Evolutionary conservation across 2,329 filamentous ascomycete genomes (phyloP), one percentile per base, ranked within the genome.

Genomic region (Trichothecium sympodiale): DNA sequence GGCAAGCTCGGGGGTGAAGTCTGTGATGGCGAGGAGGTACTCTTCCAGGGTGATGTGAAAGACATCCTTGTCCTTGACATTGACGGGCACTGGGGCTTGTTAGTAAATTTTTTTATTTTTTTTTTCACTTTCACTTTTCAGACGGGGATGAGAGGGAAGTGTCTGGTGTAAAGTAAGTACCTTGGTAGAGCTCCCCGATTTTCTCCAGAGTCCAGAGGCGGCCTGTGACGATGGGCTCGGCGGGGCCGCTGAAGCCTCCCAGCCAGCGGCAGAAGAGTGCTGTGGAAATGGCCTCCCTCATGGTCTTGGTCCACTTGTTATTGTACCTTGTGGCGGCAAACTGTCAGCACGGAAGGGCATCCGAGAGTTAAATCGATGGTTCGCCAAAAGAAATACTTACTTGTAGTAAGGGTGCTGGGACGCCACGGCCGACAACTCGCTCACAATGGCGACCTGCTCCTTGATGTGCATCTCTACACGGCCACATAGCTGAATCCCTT

Each of bases 31-130:
- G 40, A 93, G 79, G 17, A 98, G 78, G 59, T 98, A 98, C 61
- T 98, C 91, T 61, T 98, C 91, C 49, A 96, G 89, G 30, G 87
- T 93, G 50, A 98, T 69, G 57, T 98, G 91, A 70, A 98, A 98
- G 34, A 78, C 75, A 55, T 96, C 89, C 42, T 74, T 68, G 50
- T 89, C 82, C 59, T 94, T 94, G 51, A 94, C 71, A 55, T 95
- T 95, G 43, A 91, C 81, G 10, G 87, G 88, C 9, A 94, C 88
- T 88, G 44, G 25, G n/a, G 10, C 17, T 16, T 17, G 8, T 29
- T 17, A 18, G 17, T 20, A 8, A 29, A 13, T 8, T 32, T 6
- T 16, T 17, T 16, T n/a, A 17, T 6, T 34, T 34, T 10, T 16
- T 32, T 15, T 16, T 9, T 13, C 29, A 6, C n/a, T 30, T 12